Base-by-base conservation (phyloP, 2,329 filamentous ascomycete species). In the Colletotrichum gloeosporioides region DNA sequence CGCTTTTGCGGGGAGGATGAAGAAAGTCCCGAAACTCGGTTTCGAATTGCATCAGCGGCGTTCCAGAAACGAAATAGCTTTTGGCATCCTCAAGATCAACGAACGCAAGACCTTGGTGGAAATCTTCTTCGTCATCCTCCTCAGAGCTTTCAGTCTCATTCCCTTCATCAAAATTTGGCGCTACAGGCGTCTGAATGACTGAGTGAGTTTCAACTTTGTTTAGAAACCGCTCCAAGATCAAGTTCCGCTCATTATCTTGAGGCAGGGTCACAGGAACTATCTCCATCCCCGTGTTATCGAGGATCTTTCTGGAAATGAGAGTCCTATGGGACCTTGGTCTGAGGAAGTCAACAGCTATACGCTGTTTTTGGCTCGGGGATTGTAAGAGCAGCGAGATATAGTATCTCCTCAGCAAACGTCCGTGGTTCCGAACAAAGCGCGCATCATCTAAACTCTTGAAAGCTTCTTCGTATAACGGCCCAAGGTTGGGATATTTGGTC, bases 401-500 rank as follows among this genome's bases (percentile, higher is more conserved):
- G 10, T 66, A 66, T 10, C 22, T 59, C 4, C 31, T 66, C 6
- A 71, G 69, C 5, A 71, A 10, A 2, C 69, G 44, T 15, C 4
- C 1, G 2, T 71, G 69, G 6, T 71, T 71, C 2, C 44, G 39
- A n/a, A 31, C 0, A 31, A 71, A 71, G 1, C 31, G 69, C 0
- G 15, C 6, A 16, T 39, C 18, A 3, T 27, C 13, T 0, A 66
- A 18, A 3, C 31, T 2, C 6, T 32, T 6, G 5, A 25, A 13
- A 0, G 69, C 69, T 1, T 71, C 12, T 6, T 18, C 4, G 3
- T 71, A 71, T 9, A 71, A 22, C 0, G 61, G 61, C 0, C 9
- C 4, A 0, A 71, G 25, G 0, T n/a, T 36, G 12, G 25, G 4
- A 1, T 71, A 1, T 0, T 2, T 12, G n/a, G 18, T 7, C 16